Evolutionary conservation across 2,329 filamentous ascomycete species (phyloP), one percentile per base, ranked within the genome.

Genomic region (Dothiorella sarmentorum): DNA sequence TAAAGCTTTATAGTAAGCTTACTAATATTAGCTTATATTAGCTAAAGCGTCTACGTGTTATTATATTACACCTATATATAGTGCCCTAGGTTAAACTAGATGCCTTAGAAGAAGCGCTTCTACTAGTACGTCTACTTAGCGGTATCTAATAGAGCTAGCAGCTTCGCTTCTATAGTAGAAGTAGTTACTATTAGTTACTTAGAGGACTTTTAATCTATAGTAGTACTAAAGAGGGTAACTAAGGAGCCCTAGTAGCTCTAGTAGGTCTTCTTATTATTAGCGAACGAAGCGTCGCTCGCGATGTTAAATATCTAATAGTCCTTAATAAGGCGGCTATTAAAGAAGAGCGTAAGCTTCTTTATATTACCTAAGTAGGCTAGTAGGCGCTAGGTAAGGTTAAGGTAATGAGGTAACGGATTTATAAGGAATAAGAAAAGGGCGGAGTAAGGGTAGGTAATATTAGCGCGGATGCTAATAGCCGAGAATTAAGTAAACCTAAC

Each of bases 171-270:
- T 15, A 61, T 67, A 4, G 62, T 66, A 20, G 61, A 66, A 37
- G 62, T 66, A 1, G 60, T 67, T 13, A 65, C 60, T 44, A 33
- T 61, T 24, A 47, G 31, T 59, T 64, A 52, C 37, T 63, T 44
- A 22, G 59, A 56, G 6, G 61, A 52, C 45, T 63, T 62, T 62
- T 53, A 66, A 35, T 66, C 60, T 24, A 68, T 60, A n/a, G 61
- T 56, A n/a, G 51, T 22, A 15, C 62, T 56, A 44, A 59, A 68
- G n/a, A 68, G 62, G 13, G 27, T 37, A 58, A 68, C 63, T n/a
- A 66, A n/a, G 42, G 62, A 68, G 13, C 65, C 65, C 43, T 67
- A 33, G 20, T 63, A 65, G 59, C 61, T 64, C 20, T 56, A 56
- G 3, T 53, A 56, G 27, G 61, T 64, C 2, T 24, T 49, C 15